Base-by-base conservation (phyloP, 768 basidiomycete species). In the Mycena maculata region DNA sequence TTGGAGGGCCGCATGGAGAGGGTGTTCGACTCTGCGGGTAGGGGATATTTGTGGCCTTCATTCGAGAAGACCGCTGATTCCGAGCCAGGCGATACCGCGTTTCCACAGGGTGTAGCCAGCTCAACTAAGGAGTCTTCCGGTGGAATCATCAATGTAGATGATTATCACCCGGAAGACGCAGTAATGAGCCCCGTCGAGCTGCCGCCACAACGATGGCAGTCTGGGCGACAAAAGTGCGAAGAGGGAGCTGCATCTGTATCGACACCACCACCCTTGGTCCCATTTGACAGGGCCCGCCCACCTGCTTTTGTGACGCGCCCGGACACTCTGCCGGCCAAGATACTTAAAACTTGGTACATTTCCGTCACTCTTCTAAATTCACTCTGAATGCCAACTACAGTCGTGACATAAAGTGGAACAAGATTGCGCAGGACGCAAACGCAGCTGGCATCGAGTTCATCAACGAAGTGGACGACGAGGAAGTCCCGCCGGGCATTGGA, bases 381-480 rank as follows among this genome's bases (percentile, higher is more conserved):
- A 23, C 15, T 4, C 10, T 16, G 18, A 9, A 25, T 66, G 15
- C 12, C 18, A 52, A 6, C 25, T 20, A 38, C 20, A 58, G 67
- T 9, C 60, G 67, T 12, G 58, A 58, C 9, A 52, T 31, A 44
- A 54, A 60, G 36, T 70, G 68, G 68, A 70, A 60, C 36, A 53
- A 57, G 31, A 28, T 50, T 30, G 68, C 68, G 2, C 38, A 59
- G 25, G 60, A 56, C 16, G 63, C 68, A 20, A 60, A 63, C 25
- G 68, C 68, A 20, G 64, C 54, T 8, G 49, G 28, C 2, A 60
- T 70, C 9, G 68, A 70, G 42, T 61, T 70, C 49, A 30, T 70
- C 4, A 70, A 70, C 45, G 48, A 62, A 5, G 20, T 70, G 36
- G 68, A 70, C 30, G 63, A 65, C 48, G 64, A 70, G 25, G 67